phyloP scores from a whole-genome alignment of 768 basidiomycete species.

The Suillus discolor region DNA sequence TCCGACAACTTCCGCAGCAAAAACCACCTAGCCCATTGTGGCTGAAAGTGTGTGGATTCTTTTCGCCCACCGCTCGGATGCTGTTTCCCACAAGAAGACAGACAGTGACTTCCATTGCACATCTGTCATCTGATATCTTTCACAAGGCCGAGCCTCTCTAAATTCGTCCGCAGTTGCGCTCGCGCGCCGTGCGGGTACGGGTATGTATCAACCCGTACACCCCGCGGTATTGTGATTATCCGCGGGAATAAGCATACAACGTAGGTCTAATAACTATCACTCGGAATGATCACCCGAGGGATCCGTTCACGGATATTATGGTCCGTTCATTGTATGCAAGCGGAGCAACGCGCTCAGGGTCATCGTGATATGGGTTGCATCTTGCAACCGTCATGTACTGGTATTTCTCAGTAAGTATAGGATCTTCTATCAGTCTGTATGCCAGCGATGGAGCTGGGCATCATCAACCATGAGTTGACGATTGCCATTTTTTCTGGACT shows the following conservation, averaged over 20 bases:
- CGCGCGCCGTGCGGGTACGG: background rate
- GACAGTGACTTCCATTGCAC: background rate
- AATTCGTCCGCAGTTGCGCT: background rate
- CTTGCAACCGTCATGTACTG: constrained; percentile 52
- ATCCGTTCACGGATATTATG: background rate
- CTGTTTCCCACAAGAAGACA: background rate
- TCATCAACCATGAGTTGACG: background rate
- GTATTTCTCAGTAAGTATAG: constrained; percentile 7
- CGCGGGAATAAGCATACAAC: background rate
- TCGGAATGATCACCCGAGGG: background rate
- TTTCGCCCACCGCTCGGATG: background rate
- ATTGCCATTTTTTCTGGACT: constrained; percentile 59
- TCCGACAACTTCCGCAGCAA: background rate
- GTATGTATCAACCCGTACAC: background rate
- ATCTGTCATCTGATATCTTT: background rate
- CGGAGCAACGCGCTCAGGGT: constrained; percentile 44
- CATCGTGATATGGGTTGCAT: constrained; percentile 63
- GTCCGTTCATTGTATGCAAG: constrained; percentile 50
- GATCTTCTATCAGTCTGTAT: background rate
- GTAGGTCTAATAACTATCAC: constrained; percentile 31
- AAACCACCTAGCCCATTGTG: background rate
- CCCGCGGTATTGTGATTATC: background rate
- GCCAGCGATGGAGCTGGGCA: constrained; percentile 44
- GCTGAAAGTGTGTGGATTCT: background rate
- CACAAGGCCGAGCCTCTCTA: background rate